Percentiles rank a stretch among this genome's conserved stretches.
These are phyloP conservation scores for Rhodotorula sp. DNA, from an alignment of 1,284 basidiomycete genomes.

Conservation along the genomic window DNA sequence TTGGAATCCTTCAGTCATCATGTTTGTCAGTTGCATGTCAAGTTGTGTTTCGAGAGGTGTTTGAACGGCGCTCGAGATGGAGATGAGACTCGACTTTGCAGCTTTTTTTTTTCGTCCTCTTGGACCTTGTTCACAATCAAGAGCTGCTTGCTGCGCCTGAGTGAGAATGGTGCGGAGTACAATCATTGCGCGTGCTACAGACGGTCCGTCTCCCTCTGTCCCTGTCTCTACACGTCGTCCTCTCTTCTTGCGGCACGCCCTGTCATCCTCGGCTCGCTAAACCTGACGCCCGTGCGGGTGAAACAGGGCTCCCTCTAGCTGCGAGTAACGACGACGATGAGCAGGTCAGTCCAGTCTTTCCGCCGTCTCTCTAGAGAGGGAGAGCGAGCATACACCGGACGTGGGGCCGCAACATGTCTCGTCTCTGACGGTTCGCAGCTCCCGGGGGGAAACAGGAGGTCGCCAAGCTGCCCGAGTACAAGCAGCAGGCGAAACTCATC, in stretches of 20 bases:
- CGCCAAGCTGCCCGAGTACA: conserved; percentile 87
- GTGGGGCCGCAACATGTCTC: background rate
- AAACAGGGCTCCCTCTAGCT: conserved; percentile 70
- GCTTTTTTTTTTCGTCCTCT: background rate
- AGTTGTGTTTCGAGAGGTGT: no score
- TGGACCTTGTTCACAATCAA: background rate
- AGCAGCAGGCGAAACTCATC: conserved; percentile 95
- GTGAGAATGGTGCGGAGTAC: conserved; percentile 79
- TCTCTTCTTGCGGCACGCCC: background rate
- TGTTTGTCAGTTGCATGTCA: background rate
- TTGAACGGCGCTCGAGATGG: background rate
- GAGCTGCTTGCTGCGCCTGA: no score
- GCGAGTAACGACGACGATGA: conserved; percentile 89
- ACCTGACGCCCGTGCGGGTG: no score
- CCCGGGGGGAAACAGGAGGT: conserved; percentile 23
- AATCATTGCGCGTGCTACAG: conserved; percentile 82
- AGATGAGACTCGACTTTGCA: background rate
- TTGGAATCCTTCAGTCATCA: background rate
- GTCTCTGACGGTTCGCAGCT: background rate
- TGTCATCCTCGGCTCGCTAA: background rate
- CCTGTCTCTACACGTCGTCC: background rate
- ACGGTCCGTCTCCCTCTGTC: conserved; percentile 53
- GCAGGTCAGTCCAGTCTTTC: conserved; percentile 58
- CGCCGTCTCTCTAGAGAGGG: background rate
- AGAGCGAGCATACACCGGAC: background rate